Evolutionary conservation across 441 rosid genomes (phyloP).

Genomic region (Gossypium gossypioides): DNA sequence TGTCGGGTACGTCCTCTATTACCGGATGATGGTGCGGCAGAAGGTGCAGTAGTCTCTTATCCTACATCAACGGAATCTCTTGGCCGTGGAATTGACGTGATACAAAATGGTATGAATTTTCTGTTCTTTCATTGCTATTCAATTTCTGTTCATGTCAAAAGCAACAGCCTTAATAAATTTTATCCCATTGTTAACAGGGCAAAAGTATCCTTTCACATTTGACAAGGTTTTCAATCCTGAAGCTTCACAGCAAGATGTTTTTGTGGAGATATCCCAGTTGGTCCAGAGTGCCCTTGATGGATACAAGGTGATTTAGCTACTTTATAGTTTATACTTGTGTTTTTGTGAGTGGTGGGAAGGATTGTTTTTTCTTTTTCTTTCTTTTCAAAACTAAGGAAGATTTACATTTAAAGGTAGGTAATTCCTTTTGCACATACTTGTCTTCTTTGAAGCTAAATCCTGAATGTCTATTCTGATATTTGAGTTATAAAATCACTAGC

Average conservation of each 20-base stretch:
- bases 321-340: neutral
- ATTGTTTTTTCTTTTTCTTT: neutral
- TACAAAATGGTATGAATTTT: slow-evolving; percentile 56
- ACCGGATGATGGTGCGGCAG: slow-evolving; percentile 71
- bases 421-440: neutral
- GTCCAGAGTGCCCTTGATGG: slow-evolving; percentile 96
- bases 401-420: neutral
- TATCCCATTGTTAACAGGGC: slow-evolving; percentile 33
- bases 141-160: neutral
- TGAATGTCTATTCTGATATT: neutral
- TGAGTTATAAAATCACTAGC: neutral
- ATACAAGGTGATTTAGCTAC: slow-evolving; percentile 52
- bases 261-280: slow-evolving; percentile 82
- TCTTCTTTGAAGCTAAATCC: slow-evolving; percentile 7
- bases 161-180: neutral
- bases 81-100: slow-evolving; percentile 72
- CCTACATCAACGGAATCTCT: slow-evolving; percentile 62
- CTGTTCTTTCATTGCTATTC: neutral
- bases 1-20: slow-evolving; percentile 83
- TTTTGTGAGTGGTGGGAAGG: neutral
- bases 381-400: neutral
- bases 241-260: slow-evolving; percentile 78
- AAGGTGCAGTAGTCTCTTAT: slow-evolving; percentile 49
- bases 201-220: slow-evolving; percentile 74
- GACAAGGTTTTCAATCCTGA: slow-evolving; percentile 87